Percentiles rank a stretch among this genome's conserved stretches.
These are phyloP conservation scores for Ganoderma lingzhi DNA, from an alignment of 1,284 basidiomycete species.

Conservation along the genomic window DNA sequence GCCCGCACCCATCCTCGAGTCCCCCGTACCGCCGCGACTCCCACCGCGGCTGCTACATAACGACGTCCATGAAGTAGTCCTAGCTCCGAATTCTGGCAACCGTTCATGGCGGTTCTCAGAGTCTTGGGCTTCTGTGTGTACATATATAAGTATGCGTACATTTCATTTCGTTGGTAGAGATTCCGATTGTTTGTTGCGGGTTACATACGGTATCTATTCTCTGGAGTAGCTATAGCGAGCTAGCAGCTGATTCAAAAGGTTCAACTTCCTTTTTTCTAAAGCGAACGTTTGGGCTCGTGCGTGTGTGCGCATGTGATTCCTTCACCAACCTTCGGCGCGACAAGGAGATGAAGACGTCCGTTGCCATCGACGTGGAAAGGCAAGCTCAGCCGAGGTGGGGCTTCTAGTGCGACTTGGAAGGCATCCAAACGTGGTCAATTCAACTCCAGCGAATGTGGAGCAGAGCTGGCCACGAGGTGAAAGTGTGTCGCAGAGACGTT, in stretches of 20 bases:
- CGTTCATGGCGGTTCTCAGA: neutral
- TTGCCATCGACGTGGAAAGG: neutral
- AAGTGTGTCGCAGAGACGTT: neutral
- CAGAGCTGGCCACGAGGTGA: neutral
- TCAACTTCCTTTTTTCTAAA: neutral
- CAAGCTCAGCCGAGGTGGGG: neutral
- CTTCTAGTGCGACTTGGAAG: neutral
- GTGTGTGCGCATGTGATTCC: neutral
- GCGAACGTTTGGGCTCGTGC: neutral
- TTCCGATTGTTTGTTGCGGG: neutral
- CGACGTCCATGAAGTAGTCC: neutral
- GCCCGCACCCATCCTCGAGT: neutral
- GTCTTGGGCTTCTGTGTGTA: neutral
- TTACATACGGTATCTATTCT: constrained; percentile 1
- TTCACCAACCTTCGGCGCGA: neutral
- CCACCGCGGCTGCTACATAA: neutral
- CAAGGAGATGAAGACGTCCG: neutral
- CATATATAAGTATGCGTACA: neutral
- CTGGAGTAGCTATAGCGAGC: neutral
- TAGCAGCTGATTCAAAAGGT: neutral
- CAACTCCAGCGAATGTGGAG: neutral
- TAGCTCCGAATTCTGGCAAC: neutral
- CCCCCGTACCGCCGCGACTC: neutral
- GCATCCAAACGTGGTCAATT: neutral
- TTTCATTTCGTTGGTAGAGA: neutral